Evolutionary conservation across 139 green algal species (phyloP), one percentile per base, ranked within the genome.

Genomic region (Chlorella sorokiniana): DNA sequence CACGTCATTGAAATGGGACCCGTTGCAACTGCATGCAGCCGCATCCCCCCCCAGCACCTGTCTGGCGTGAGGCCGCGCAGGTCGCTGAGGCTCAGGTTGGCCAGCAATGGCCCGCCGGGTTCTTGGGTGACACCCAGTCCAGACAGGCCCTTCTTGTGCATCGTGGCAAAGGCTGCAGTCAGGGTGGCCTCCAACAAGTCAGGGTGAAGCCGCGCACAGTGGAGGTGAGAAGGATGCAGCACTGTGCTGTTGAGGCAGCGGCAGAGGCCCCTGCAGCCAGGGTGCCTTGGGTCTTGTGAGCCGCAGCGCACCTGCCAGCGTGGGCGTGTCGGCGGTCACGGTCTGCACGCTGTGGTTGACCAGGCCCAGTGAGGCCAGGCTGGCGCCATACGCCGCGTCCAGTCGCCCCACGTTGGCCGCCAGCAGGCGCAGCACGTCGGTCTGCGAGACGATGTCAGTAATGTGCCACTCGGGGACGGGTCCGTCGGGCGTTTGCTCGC

Each of bases 381-480:
- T 68, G 61, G 11, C 25, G n/a, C 22, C 25, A 33, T 40, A 10
- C 16, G 48, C 48, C 11, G 11, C 14, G 48, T 16, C 48, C 48
- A 11, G 16, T 16, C 48, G 16, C 18, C 79, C 82, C 18, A 86
- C 51, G 37, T 83, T 37, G 18, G 83, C 48, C 0, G 56, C 35
- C 74, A 87, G 54, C 42, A 87, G 78, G 52, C 80, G 80, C 42
- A 84, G n/a, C 80, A 84, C 80, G 35, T 84, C 80, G 2, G 80
- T 76, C 70, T 84, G 80, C 33, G 33, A 48, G 25, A 83, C 37
- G 5, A 87, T 73, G 73, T 87, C 76, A 0, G 76, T 87, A 76
- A 87, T 83, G 51, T 72, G 83, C 83, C 83, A 87, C 52, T 84
- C 75, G 0, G 83, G 83, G 40, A 87, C 72, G 0, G 83, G 83